Base-by-base conservation (phyloP, 1,284 basidiomycete species). In the Ustilago sp. region DNA sequence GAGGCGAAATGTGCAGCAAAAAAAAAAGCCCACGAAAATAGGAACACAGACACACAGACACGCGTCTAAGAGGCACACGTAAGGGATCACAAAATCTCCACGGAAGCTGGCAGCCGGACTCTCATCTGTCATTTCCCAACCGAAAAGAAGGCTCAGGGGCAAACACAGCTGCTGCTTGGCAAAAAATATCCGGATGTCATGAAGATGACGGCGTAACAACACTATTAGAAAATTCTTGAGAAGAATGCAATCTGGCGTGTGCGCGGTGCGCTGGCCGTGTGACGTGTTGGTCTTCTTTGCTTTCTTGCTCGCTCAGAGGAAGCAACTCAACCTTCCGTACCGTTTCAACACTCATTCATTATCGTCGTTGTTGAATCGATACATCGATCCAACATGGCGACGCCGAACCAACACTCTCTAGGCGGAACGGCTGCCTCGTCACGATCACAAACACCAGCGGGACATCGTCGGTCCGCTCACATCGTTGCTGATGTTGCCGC, bases 381-480 rank as follows among this genome's bases (percentile, higher is more conserved):
- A 34, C 13, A 31, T 8, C 31, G 48, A 38, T 19, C 28, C 59
- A 47, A 4, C 38, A 72, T 66, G 63, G 47, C 52, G 13, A 48
- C 63, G 28, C 60, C 55, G 17, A 41, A 36, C 36, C 51, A 35
- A 53, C 23, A 9, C n/a, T 32, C 55, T 12, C 38, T 53, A 53
- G 45, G 56, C 17, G 63, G 60, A 15, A 63, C 63, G 6, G 61
- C 53, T 8, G 32, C 57, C 1, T 63, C 68, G 7, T 75, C 68
- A 7, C 68, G 68, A 19, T 51, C 73, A 13, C 48, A 53, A 11
- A 68, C 73, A 9, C 64, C 73, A 13, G 39, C 61, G 8, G 64
- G 61, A 8, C 68, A 75, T 58, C 73, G 68, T 58, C 68, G 73
- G 1, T 75, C 73, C n/a, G 63, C 73, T 13, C 73, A 75, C 34